Base-by-base conservation (phyloP, 305 asterid genomes). In the Petunia hybrid region DNA sequence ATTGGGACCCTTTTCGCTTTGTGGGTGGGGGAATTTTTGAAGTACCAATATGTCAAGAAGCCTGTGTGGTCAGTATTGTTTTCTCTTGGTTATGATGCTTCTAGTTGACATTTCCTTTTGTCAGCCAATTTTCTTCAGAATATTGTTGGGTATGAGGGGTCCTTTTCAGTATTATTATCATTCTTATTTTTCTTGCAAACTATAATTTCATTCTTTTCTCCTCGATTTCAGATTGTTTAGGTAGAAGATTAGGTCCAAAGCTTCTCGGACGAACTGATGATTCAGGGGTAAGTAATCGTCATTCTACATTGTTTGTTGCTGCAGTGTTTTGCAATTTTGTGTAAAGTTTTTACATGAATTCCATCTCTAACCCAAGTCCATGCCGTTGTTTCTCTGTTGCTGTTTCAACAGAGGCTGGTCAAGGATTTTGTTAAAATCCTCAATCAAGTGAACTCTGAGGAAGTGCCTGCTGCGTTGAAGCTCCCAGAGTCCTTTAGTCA, bases 231-330 rank as follows among this genome's bases (percentile, higher is more conserved):
- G 99, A 93, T 89, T 96, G 99, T 89, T 90, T 96, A 87, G 98
- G 98, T 76, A 93, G 98, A 76, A 89, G 99, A 68, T 88, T 93
- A 90, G 99, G 99, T 69, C 98, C 99, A 80, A 94, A 90, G 88
- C 89, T 96, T 89, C 94, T 96, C 76, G 97, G 98, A 74, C 89
- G 97, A 90, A 83, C 88, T 81, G 94, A 90, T 89, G 98, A 93
- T 91, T 92, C 98, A 82, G 98, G 95, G 97, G 98, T 94, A 87
- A 86, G 77, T 83, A 59, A 60, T 59, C 57, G 57, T 82, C 41
- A 38, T n/a, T 83, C 42, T 57, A 3, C 14, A 13, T 80, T 63
- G 43, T 35, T 43, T 71, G 73, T 14, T 43, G 2, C 31, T 60
- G 51, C 53, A 35, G 48, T 61, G 31, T n/a, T 31, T 59, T 46